Evolutionary conservation across 495 filamentous ascomycete species (phyloP), one percentile per base, ranked within the genome.

Genomic region (Talaromyces nanjingensis): DNA sequence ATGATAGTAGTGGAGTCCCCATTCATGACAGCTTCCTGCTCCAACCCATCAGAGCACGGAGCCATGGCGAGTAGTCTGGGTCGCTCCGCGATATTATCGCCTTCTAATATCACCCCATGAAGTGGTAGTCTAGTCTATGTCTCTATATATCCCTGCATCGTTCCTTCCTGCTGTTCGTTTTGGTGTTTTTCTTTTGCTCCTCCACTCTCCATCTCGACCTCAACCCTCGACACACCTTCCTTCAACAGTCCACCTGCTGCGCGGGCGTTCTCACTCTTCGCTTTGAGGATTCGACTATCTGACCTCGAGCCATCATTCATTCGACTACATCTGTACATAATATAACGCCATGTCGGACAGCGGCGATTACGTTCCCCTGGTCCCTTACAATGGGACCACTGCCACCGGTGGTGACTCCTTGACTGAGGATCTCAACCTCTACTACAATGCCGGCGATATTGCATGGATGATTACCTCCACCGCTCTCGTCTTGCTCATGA

Each of bases 401-500:
- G 73, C 80, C 24, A 86, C 81, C 12, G 92, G 92, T 39, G 92
- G 91, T 65, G 83, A 96, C 74, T 89, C 91, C 14, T 72, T 93
- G 64, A 82, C 72, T 3, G 75, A 89, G 37, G 80, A 96, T 71
- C 81, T 96, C 58, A 96, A 96, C 73, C 79, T 91, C 65, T 91
- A 83, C 76, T 96, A 94, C 74, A 81, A 89, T 81, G 90, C 85
- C 62, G 94, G 94, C 65, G 91, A 98, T 78, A 92, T 96, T 64
- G 89, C 91, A 24, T 98, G 91, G 91, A 87, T 97, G 76, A 82
- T 98, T 65, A 89, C 87, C 6, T 85, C 89, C 11, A 90, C 94
- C 9, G 93, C 91, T 16, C 86, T 98, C 18, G 93, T 98, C 63
- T 77, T 98, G 68, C 86, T 98, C 72, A 98, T 98, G 94, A 94